Conservation (phyloP, 371 early-diverging fungal genomes). For the Actinomortierella ambigua region DNA sequence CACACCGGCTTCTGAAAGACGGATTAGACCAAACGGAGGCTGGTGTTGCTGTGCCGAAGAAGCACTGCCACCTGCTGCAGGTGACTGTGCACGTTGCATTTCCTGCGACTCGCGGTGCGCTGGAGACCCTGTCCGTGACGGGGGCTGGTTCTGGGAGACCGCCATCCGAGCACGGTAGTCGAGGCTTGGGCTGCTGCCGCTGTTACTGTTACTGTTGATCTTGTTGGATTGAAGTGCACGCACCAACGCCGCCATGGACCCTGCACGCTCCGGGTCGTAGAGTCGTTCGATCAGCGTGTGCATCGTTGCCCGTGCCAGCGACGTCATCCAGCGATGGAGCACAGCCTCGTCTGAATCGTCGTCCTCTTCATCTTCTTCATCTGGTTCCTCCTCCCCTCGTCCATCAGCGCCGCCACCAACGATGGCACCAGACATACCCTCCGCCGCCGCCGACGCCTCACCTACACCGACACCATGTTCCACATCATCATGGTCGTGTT, state of each 20-base stretch:
- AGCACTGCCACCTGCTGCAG: background rate
- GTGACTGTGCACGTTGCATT: too few relatives aligned
- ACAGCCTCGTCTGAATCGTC: slow-evolving; percentile 50
- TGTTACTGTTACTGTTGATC: background rate
- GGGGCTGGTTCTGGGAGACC: slow-evolving; percentile 8
- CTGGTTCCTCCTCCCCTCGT: slow-evolving; percentile 6
- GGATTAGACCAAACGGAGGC: slow-evolving; percentile 13
- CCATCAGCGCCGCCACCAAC: background rate
- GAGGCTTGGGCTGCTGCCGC: slow-evolving; percentile 3
- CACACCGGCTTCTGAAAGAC: slow-evolving; percentile 33
- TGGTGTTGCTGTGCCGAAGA: background rate
- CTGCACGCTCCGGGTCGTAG: slow-evolving; percentile 24
- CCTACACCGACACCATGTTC: slow-evolving; percentile 29
- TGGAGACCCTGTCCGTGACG: background rate
- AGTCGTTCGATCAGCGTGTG: slow-evolving; percentile 44
- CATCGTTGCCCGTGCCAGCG: slow-evolving; percentile 65
- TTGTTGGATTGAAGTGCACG: too few relatives aligned
- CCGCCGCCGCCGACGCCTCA: background rate
- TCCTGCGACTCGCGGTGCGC: too few relatives aligned
- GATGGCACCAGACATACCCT: background rate
- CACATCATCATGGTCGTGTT: slow-evolving; percentile 26
- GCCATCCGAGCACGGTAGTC: slow-evolving; percentile 6
- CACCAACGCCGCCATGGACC: background rate
- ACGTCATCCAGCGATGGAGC: slow-evolving; percentile 72
- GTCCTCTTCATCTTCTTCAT: slow-evolving; percentile 12